Base-by-base conservation (phyloP, 345 rosid genomes). In the Eucalyptus cloeziana region DNA sequence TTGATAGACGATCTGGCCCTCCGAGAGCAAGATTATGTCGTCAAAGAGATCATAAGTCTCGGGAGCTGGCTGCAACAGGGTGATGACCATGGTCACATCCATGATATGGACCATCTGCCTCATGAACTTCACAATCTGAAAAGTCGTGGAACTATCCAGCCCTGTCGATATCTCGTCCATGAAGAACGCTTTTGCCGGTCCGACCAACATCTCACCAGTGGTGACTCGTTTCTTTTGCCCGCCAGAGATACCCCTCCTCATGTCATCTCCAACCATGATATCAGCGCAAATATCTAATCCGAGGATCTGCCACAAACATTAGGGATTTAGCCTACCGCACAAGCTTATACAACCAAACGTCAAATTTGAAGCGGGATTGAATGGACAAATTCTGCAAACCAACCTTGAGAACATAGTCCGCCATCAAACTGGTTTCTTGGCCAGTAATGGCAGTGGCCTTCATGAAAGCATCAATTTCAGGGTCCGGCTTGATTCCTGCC, bases 81-180 rank as follows among this genome's bases (percentile, higher is more conserved):
- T 91, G 86, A 92, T 91, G 52, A 93, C 89, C 91, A 91, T 91
- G 25, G 95, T 92, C 24, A 90, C 89, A 87, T 93, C 93, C 91
- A 91, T 89, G 86, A 92, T 90, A 90, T 93, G 95, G 43, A 90
- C 94, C 92, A 92, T 90, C 85, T 94, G 93, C 88, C 92, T 92
- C 91, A 94, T 86, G 89, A 89, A 94, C 85, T 91, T 89, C 83
- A 92, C 62, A 31, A 93, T 92, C 86, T 94, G 94, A 91, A 89
- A 94, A 8, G 94, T 91, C 10, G 95, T 93, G 21, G 94, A 92
- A 54, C 94, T 94, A 91, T 94, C 95, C 40, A 94, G 88, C 31
- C 94, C 95, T 7, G 94, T 94, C 33, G 95, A 93, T 67, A 94
- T 93, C 89, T 94, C 95, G 69, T 94, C 94, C 94, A 94, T 94